phyloP scores from a whole-genome alignment of 768 basidiomycete genomes.

The Rhodosporidiobolus sp. region DNA sequence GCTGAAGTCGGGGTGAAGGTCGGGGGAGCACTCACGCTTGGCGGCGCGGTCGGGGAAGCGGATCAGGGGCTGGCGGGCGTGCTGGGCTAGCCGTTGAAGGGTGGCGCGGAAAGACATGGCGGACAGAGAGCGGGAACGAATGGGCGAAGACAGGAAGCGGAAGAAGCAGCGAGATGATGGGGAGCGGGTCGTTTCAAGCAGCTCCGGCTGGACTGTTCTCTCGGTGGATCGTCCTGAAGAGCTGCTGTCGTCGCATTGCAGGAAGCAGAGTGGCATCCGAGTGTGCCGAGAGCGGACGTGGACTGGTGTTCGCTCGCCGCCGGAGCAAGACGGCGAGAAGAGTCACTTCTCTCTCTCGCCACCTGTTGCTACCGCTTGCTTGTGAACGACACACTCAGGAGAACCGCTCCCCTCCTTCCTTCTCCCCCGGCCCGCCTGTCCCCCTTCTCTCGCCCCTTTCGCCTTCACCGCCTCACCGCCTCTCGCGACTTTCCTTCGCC shows the following conservation, averaged over 20 bases:
- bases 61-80: constrained; percentile 31
- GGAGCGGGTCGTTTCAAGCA: background rate
- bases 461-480: background rate
- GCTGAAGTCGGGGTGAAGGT: background rate
- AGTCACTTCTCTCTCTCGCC: no score
- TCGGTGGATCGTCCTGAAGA: background rate
- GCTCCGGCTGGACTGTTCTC: background rate
- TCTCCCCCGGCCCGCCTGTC: no score
- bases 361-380: no score
- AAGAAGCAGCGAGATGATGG: background rate
- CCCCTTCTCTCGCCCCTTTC: background rate
- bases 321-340: no score
- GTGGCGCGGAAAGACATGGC: constrained; percentile 15
- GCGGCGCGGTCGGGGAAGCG: constrained; percentile 35
- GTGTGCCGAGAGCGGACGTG: no score
- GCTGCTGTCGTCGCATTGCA: no score
- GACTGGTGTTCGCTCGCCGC: no score
- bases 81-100: constrained; percentile 22
- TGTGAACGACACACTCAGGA: no score
- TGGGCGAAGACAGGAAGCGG: background rate
- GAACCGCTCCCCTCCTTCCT: no score
- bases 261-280: no score
- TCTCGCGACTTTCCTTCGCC: background rate
- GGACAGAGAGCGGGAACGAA: background rate
- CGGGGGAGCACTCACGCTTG: background rate